A percentile compares a stretch with the other conserved stretches of the same genome.
Evolutionary conservation across 495 filamentous ascomycete species (phyloP).

Genomic region (Aspergillus carlsbadensis): DNA sequence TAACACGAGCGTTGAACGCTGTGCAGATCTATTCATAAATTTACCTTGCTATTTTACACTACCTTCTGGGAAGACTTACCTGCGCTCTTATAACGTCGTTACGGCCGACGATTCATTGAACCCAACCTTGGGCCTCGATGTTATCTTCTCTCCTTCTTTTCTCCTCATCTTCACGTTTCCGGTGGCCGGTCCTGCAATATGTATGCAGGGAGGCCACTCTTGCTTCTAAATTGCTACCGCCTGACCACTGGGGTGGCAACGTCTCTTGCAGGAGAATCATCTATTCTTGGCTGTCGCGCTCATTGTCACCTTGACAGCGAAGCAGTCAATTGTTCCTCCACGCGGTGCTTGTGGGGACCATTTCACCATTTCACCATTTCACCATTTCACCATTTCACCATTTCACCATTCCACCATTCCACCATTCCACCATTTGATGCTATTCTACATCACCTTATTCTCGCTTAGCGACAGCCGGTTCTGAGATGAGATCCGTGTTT

Average conservation of each 20-base stretch:
- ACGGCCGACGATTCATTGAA: background rate
- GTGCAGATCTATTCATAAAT: conserved; percentile 39
- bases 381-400: too few relatives aligned
- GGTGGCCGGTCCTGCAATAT: background rate
- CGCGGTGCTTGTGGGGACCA: conserved; percentile 4
- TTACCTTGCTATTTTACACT: background rate
- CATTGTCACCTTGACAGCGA: too few relatives aligned
- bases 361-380: too few relatives aligned
- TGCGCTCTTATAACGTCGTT: conserved; percentile 5
- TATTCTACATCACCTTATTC: background rate
- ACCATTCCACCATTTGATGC: conserved; percentile 1
- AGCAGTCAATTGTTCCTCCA: conserved; percentile 8
- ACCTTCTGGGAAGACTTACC: conserved; percentile 20
- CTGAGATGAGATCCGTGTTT: conserved; percentile 17
- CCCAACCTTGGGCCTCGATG: background rate
- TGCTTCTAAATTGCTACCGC: background rate
- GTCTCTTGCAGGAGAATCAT: background rate
- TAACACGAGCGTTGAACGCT: conserved; percentile 42
- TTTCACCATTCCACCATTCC: too few relatives aligned
- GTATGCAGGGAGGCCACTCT: background rate
- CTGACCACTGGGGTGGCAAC: background rate
- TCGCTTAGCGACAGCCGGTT: conserved; percentile 33
- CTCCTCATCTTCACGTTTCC: background rate
- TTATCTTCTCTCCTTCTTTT: conserved; percentile 1
- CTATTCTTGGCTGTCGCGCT: background rate